A percentile compares a stretch with the other conserved stretches of the same genome.
Conservation (phyloP, 1,284 basidiomycete species). For the Athelia sp. region DNA sequence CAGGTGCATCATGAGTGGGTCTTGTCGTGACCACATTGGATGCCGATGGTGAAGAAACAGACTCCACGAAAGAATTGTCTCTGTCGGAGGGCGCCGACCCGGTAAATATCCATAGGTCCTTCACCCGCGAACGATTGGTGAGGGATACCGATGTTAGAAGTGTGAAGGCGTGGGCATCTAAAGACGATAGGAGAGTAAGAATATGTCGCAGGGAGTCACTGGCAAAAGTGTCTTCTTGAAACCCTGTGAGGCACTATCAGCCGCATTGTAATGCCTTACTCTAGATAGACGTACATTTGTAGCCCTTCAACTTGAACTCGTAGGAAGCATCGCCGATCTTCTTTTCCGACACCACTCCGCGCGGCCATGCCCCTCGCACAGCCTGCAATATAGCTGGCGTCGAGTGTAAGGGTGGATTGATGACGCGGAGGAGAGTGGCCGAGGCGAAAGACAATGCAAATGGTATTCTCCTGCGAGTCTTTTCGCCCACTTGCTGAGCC, state of each 20-base stretch:
- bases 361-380: slow-evolving; percentile 73
- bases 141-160: slow-evolving; percentile 66
- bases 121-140: slow-evolving; percentile 61
- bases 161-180: slow-evolving; percentile 64
- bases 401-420: slow-evolving; percentile 64
- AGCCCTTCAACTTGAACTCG: slow-evolving; percentile 78
- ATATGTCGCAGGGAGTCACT: slow-evolving; percentile 74
- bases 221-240: slow-evolving; percentile 74
- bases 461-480: slow-evolving; percentile 36
- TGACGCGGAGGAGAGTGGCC: slow-evolving; percentile 61
- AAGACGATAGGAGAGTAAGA: slow-evolving; percentile 56
- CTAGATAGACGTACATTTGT: slow-evolving; percentile 51
- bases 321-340: slow-evolving; percentile 65
- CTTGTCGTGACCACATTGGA: slow-evolving; percentile 25
- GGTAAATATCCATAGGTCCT: slow-evolving; percentile 76
- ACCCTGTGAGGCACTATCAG: slow-evolving; percentile 42
- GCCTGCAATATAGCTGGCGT: slow-evolving; percentile 76
- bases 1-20: not conserved
- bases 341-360: slow-evolving; percentile 72
- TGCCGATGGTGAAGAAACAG: slow-evolving; percentile 31
- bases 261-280: not conserved
- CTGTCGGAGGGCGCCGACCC: slow-evolving; percentile 37
- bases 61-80: slow-evolving; percentile 22
- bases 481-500: slow-evolving; percentile 23
- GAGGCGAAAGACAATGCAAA: slow-evolving; percentile 75